phyloP scores from a whole-genome alignment of 495 filamentous ascomycete genomes.

The Recurvomyces mirabilis region DNA sequence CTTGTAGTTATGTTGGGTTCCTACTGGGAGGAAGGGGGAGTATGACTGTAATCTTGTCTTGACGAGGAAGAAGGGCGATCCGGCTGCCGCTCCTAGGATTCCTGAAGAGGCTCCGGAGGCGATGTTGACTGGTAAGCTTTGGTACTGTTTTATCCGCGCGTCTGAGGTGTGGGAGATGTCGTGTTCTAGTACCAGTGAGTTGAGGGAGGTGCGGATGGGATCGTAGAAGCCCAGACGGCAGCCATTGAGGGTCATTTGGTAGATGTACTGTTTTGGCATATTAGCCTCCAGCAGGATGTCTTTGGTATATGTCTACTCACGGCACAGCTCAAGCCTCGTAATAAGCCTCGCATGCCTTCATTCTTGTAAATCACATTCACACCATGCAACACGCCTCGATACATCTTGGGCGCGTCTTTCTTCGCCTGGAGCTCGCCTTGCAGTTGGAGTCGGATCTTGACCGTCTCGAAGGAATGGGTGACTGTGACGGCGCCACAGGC shows the following conservation, averaged over 20 bases:
- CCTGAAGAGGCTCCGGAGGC: conserved; percentile 80
- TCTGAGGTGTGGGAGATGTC: conserved; percentile 54
- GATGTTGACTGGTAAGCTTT: conserved; percentile 84
- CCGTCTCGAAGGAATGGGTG: conserved; percentile 95
- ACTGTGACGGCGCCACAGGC: conserved; percentile 96
- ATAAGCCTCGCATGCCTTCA: conserved; percentile 75
- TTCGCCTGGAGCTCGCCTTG: conserved; percentile 92
- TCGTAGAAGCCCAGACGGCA: conserved; percentile 98
- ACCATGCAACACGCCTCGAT: conserved; percentile 86
- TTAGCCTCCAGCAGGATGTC: neutral
- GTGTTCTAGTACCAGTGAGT: conserved; percentile 27
- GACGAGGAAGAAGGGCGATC: conserved; percentile 95
- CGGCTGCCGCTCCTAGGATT: conserved; percentile 77
- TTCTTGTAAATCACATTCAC: conserved; percentile 83
- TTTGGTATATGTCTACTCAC: conserved; percentile 37
- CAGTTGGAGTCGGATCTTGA: conserved; percentile 96
- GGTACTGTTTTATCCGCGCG: conserved; percentile 39
- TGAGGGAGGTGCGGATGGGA: conserved; percentile 63
- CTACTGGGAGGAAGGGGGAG: conserved; percentile 88
- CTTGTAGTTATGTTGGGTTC: conserved; percentile 86
- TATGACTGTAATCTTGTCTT: conserved; percentile 94
- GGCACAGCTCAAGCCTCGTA: conserved; percentile 81
- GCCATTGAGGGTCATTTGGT: conserved; percentile 93
- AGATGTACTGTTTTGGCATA: conserved; percentile 56
- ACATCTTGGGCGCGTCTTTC: conserved; percentile 68